Base-by-base conservation (phyloP, 805 yeast genomes). In the Candida awuae region DNA sequence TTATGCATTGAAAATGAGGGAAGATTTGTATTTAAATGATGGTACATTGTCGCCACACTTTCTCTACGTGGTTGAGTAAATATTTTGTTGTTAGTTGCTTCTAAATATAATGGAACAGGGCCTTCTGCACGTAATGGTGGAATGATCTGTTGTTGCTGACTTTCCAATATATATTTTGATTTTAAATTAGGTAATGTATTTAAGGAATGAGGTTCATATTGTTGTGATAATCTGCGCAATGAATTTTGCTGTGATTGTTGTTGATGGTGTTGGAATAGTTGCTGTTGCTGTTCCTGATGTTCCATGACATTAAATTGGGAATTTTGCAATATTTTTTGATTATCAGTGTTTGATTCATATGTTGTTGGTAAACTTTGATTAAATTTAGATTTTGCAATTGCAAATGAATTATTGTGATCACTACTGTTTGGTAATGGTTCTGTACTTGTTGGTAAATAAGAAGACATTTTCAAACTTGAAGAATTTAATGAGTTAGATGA, bases 91-190 rank as follows among this genome's bases (percentile, higher is more conserved):
- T 41, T 31, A 9, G 44, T 48, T 16, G 38, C 33, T 13, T 40
- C 33, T 17, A 31, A 37, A 4, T 42, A 35, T 17, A 46, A 42
- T 6, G 57, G 57, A 8, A 50, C 51, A 1, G 62, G 62, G 4
- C 53, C 60, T 31, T 54, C 55, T 12, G 53, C 53, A 45, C 64
- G 47, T 23, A 53, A 44, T 3, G 64, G 65, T n/a, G 63, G 63
- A 5, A 56, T 40, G 18, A 56, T 51, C n/a, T 42, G 51, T 17
- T 47, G 53, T 26, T 44, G 50, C 19, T 39, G 48, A 22, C 43
- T 37, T 25, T 34, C 38, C 6, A 40, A 8, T 6, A 34, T 9
- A 18, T 34, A 18, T 14, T 34, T 27, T 8, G 18, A 21, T 10
- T 17, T 19, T 5, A 8, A n/a, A 27, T 20, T 34, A 8, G 18